Base-by-base conservation (phyloP, 2,329 filamentous ascomycete species). In the Cytospora leucostoma region DNA sequence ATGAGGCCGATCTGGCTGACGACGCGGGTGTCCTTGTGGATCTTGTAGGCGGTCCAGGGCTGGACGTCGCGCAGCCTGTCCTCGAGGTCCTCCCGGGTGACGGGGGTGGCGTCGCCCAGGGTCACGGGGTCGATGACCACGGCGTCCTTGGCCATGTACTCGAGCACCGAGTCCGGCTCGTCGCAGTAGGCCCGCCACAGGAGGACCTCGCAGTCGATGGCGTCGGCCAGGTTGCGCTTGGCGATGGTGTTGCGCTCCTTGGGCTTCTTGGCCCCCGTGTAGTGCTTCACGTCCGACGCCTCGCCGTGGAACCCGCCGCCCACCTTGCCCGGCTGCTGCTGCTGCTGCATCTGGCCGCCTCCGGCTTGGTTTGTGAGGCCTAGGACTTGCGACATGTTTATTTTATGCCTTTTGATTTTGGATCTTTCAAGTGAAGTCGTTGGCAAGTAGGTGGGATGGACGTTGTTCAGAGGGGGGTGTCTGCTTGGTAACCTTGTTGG, bases 1-100 rank as follows among this genome's bases (percentile, higher is more conserved):
- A 77, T 77, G 33, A 77, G 66, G 51, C 73, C 75, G 21, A 75
- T 72, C 72, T 77, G 74, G 44, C 75, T 74, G n/a, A 75, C 73
- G 21, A 74, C 67, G 7, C 67, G 64, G 56, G 71, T 71, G 3
- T 71, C 68, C 3, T 73, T 70, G 55, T 72, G 72, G 65, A 77
- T 74, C 61, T 70, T 64, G 67, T 72, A 77, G 27, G 71, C 70
- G 8, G 70, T 67, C 65, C 70, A 70, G 10, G 68, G 68, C 63
- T 70, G 69, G 62, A 68, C 70, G 34, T 69, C 64, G 47, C 70
- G 67, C 21, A 77, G 68, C 27, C 69, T 68, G 57, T 74, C 68
- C 37, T 73, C 69, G 51, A 76, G 70, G 59, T 71, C 70, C 32
- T 62, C 65, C 61, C 73, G 70, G 49, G 71, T 70, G 12, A 70